Evolutionary conservation across 139 green algal species (phyloP), one percentile per base, ranked within the genome.

Genomic region (Pseudopediastrum boryanum): DNA sequence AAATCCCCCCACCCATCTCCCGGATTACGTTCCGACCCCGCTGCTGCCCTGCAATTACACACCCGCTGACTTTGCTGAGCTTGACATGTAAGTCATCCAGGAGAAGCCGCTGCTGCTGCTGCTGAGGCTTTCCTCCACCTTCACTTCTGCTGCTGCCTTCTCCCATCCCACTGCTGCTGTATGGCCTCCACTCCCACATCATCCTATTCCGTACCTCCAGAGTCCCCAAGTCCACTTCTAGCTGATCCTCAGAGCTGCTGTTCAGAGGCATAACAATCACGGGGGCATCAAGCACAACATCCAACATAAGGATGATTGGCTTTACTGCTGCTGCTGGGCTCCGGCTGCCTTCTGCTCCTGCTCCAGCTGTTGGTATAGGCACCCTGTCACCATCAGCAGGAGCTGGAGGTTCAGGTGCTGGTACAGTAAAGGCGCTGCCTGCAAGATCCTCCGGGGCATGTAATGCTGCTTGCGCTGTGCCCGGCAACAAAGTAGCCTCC

Each of bases 191-290:
- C 38, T 84, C 54, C 90, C 89, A 96, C 1, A 69, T 42, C 6
- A 97, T 50, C 23, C 21, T 29, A 69, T 91, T 96, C 50, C 31
- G 19, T 46, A 90, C 51, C 50, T 35, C 12, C 65, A 98, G 65
- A 2, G 82, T 70, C 10, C 94, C 94, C 59, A 98, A 85, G 63
- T 97, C 93, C 6, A 94, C 67, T 72, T 95, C 87, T 52, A 97
- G 48, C 35, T 63, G 78, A 4, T 80, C 51, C 0, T 54, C 52
- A 56, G 73, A 83, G 61, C 38, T 43, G 63, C 76, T 90, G 69
- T 56, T 83, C 10, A 83, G 76, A 0, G 94, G 94, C 89, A 98
- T 86, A 19, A 79, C 78, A 52, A 98, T 93, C 71, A 95, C 73
- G 5, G 94, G 94, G 1, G 92, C 90, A 6, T 88, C 84, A 63